Percentiles rank a stretch among this genome's conserved stretches.
Conservation (phyloP, 169 alveolate species). For the Cryptosporidium ryanae region DNA sequence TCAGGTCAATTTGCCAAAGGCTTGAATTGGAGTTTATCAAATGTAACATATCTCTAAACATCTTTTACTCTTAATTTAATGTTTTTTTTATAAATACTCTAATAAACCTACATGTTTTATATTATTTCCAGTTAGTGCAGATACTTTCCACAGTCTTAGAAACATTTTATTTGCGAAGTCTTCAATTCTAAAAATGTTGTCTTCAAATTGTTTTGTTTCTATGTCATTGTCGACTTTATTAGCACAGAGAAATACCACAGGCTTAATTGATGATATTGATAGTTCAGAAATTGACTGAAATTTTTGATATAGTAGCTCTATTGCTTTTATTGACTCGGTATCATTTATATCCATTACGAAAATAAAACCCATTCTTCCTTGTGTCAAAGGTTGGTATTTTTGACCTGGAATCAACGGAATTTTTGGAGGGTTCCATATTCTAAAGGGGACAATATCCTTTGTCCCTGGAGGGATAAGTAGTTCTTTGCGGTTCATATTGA, state of each 20-base stretch:
- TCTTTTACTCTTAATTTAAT: neutral
- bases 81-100: neutral
- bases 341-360: slow-evolving; percentile 65
- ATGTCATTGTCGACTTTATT: slow-evolving; percentile 57
- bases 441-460: slow-evolving; percentile 52
- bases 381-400: slow-evolving; percentile 61
- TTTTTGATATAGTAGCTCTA: slow-evolving; percentile 45
- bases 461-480: slow-evolving; percentile 59
- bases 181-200: slow-evolving; percentile 35
- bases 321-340: slow-evolving; percentile 34
- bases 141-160: slow-evolving; percentile 66
- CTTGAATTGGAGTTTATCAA: slow-evolving; percentile 54
- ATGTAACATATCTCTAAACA: slow-evolving; percentile 66
- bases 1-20: slow-evolving; percentile 69
- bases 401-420: slow-evolving; percentile 62
- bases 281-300: slow-evolving; percentile 42
- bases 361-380: slow-evolving; percentile 73
- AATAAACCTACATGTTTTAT: slow-evolving; percentile 49
- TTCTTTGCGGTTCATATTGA: slow-evolving; percentile 60
- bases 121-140: slow-evolving; percentile 58
- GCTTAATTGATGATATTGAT: slow-evolving; percentile 54
- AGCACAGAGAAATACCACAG: slow-evolving; percentile 64
- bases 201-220: slow-evolving; percentile 44
- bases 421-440: slow-evolving; percentile 70
- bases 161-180: slow-evolving; percentile 70